A percentile compares a stretch with the other conserved stretches of the same genome.
Evolutionary conservation across 2,329 filamentous ascomycete genomes (phyloP).

Genomic region (Beauveria brongniartii): DNA sequence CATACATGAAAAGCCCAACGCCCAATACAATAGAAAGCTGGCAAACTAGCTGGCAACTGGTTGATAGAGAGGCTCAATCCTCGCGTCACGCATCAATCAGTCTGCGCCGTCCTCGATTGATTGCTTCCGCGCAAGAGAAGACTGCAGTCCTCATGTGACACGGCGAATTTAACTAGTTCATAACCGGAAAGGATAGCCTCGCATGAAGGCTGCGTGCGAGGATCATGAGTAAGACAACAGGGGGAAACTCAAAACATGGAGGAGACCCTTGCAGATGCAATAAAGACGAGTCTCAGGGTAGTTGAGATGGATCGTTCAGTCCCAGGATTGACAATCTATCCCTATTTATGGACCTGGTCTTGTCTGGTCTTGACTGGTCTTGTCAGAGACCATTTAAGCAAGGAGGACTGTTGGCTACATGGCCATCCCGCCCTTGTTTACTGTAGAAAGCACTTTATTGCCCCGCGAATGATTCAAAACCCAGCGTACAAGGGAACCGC

Average conservation of each 20-base stretch:
- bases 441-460: background rate
- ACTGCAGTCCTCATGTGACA: background rate
- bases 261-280: background rate
- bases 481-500: background rate
- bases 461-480: background rate
- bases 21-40: background rate
- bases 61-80: background rate
- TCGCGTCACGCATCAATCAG: background rate
- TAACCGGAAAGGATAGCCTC: too few species aligned
- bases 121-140: too few species aligned
- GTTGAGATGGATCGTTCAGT: background rate
- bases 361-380: too few species aligned
- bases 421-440: background rate
- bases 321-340: too few species aligned
- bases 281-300: background rate
- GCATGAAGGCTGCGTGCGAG: background rate
- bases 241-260: background rate
- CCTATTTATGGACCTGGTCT: too few species aligned
- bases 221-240: background rate
- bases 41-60: background rate
- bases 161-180: background rate
- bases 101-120: too few species aligned
- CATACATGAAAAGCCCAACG: background rate
- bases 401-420: too few species aligned
- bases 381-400: too few species aligned